These are phyloP conservation scores for Xylona heveae DNA, from an alignment of 495 filamentous ascomycete species.

Conservation along the genomic window DNA sequence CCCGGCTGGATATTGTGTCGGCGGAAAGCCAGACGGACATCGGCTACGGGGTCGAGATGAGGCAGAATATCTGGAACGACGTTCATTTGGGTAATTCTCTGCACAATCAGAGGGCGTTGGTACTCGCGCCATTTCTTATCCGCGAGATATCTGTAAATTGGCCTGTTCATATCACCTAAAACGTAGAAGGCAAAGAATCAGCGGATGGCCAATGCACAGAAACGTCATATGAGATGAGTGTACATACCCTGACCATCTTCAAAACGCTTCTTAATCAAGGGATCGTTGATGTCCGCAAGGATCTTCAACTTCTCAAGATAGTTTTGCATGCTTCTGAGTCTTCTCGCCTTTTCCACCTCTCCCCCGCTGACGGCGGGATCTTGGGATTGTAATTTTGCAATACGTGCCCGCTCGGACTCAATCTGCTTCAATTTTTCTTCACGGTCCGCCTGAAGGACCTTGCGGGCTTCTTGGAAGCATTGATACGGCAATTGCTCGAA, in stretches of 20 bases:
- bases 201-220: not conserved
- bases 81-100: conserved; percentile 74
- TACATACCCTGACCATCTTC: conserved; percentile 72
- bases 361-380: conserved; percentile 37
- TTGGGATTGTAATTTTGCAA: conserved; percentile 34
- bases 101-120: conserved; percentile 50
- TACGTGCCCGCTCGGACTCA: conserved; percentile 22
- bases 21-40: conserved; percentile 62
- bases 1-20: conserved; percentile 47
- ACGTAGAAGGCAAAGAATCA: not conserved
- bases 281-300: conserved; percentile 86
- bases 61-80: conserved; percentile 89
- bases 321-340: conserved; percentile 45
- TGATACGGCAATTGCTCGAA: conserved; percentile 90
- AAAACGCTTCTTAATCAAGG: conserved; percentile 79
- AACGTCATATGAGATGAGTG: conserved; percentile 1
- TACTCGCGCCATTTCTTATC: conserved; percentile 73
- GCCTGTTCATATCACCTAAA: conserved; percentile 82
- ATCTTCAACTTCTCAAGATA: conserved; percentile 71
- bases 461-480: conserved; percentile 89
- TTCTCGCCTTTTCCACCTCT: conserved; percentile 36
- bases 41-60: conserved; percentile 52
- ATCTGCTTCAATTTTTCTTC: conserved; percentile 53
- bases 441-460: conserved; percentile 59
- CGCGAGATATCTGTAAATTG: conserved; percentile 82